These are phyloP conservation scores for Musa acuminata DNA, from an alignment of 176 grass and related monocot species.

Conservation along the genomic window DNA sequence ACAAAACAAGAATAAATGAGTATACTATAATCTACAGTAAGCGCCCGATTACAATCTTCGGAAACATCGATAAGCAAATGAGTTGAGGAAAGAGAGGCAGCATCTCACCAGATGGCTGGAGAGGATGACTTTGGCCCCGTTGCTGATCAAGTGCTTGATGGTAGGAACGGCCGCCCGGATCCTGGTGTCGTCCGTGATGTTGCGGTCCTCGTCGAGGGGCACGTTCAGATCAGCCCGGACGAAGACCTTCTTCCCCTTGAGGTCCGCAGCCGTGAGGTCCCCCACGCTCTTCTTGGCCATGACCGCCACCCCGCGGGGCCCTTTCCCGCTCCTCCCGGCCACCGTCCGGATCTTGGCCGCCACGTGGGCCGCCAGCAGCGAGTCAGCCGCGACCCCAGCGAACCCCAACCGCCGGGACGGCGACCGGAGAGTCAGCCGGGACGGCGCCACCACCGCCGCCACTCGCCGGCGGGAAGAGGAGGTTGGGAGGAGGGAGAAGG, in stretches of 20 bases:
- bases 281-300: conserved; percentile 67
- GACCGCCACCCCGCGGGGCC: conserved; percentile 32
- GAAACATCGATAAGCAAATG: neutral
- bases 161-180: conserved; percentile 60
- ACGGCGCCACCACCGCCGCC: neutral
- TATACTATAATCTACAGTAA: no score
- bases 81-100: neutral
- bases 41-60: neutral
- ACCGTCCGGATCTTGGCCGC: conserved; percentile 33
- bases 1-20: no score
- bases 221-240: conserved; percentile 65
- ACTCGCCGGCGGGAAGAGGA: conserved; percentile 27
- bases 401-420: conserved; percentile 14
- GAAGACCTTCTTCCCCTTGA: conserved; percentile 63
- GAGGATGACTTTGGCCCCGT: conserved; percentile 68
- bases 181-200: conserved; percentile 66
- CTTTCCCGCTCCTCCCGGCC: conserved; percentile 22
- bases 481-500: conserved; percentile 26
- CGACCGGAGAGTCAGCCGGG: conserved; percentile 27
- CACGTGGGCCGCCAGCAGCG: conserved; percentile 42
- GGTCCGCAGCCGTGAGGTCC: conserved; percentile 43
- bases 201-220: conserved; percentile 55
- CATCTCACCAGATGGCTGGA: conserved; percentile 54
- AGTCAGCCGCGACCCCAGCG: conserved; percentile 13
- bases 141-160: conserved; percentile 47